Percentiles rank a stretch among this genome's conserved stretches.
Conservation (phyloP, 176 grass and related monocot genomes). For the Calamus simplicifolius region DNA sequence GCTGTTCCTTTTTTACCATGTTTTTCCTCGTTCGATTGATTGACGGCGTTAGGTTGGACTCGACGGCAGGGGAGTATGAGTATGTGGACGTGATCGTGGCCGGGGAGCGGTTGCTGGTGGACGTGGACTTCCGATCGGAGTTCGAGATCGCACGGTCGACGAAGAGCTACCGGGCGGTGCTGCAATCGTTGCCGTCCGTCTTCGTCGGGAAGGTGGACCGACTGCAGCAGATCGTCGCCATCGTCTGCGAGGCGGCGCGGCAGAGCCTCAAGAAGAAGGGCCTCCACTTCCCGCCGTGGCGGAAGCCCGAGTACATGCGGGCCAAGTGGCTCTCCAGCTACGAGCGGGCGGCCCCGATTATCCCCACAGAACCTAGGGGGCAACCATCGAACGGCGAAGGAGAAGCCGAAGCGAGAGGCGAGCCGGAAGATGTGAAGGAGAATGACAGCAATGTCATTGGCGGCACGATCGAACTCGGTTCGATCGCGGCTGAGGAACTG, state of each 20-base stretch:
- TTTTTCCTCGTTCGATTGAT: no score
- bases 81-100: slow-evolving; percentile 66
- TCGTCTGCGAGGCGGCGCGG: slow-evolving; percentile 45
- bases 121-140: slow-evolving; percentile 62
- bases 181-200: slow-evolving; percentile 49
- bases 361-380: no score
- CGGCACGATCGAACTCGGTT: no score
- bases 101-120: slow-evolving; percentile 67
- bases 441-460: no score
- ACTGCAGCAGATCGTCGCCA: slow-evolving; percentile 53
- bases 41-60: no score
- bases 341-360: slow-evolving; percentile 21
- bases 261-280: slow-evolving; percentile 78
- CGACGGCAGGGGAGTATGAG: slow-evolving; percentile 45
- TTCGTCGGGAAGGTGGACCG: slow-evolving; percentile 75
- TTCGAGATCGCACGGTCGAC: slow-evolving; percentile 83
- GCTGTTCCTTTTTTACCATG: no score
- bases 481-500: no score
- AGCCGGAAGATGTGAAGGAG: no score
- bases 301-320: slow-evolving; percentile 87
- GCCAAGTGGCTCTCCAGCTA: slow-evolving; percentile 81
- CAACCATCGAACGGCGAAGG: no score
- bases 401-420: no score
- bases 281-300: slow-evolving; percentile 70
- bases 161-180: slow-evolving; percentile 54